phyloP scores from a whole-genome alignment of 257 asterid genomes.

The Cinchona pubescens region DNA sequence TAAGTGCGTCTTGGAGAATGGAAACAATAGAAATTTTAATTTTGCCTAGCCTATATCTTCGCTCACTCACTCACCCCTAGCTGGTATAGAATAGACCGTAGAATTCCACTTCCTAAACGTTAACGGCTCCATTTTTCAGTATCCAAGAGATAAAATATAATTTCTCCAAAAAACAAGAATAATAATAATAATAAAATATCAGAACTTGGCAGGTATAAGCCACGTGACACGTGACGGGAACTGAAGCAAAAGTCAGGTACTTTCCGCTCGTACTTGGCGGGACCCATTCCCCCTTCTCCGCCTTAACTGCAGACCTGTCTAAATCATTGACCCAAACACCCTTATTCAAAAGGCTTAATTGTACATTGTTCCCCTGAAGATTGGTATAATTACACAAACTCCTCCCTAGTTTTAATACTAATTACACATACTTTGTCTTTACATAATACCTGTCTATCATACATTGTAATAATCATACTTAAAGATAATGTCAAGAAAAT shows the following conservation, averaged over 20 bases:
- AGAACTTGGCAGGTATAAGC: constrained; percentile 1
- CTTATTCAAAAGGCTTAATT: too few relatives aligned
- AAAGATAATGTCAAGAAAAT: too few relatives aligned
- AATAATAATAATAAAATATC: too few relatives aligned
- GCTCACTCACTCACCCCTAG: neutral
- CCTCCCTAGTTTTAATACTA: neutral
- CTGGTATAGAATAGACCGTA: too few relatives aligned
- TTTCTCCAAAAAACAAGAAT: too few relatives aligned
- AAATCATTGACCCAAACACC: constrained; percentile 34
- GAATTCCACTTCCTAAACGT: neutral
- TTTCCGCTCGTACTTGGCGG: constrained; percentile 26
- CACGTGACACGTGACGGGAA: constrained; percentile 30
- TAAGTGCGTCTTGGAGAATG: constrained; percentile 3
- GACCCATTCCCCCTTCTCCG: constrained; percentile 18
- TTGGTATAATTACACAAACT: neutral
- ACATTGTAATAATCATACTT: too few relatives aligned
- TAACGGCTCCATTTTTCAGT: constrained; percentile 42
- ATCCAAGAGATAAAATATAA: too few relatives aligned
- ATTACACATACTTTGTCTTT: too few relatives aligned
- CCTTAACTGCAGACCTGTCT: constrained; percentile 19
- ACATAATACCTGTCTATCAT: too few relatives aligned
- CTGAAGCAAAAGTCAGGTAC: constrained; percentile 12
- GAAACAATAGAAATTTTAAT: neutral
- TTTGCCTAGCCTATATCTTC: neutral
- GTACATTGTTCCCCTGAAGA: neutral